Conservation (phyloP, 257 asterid genomes). For the Euphrasia confusa region DNA sequence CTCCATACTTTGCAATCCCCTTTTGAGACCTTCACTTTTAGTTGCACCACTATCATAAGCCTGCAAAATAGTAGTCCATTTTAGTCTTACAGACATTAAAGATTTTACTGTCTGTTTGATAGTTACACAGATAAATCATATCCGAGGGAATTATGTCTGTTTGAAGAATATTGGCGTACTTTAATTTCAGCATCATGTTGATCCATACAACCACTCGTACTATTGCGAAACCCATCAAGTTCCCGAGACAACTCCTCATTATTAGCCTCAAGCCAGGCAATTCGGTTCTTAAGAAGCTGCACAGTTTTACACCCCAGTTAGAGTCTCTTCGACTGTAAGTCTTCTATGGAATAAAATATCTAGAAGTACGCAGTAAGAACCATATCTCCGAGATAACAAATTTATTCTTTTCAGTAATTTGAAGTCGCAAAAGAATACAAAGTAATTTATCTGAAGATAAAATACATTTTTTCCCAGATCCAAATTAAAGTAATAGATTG, state of each 20-base stretch:
- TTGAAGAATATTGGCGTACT: slow-evolving; percentile 36
- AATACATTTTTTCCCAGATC: not conserved
- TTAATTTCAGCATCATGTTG: slow-evolving; percentile 51
- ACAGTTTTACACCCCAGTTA: slow-evolving; percentile 24
- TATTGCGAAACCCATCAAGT: slow-evolving; percentile 65
- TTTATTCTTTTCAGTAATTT: too few species aligned
- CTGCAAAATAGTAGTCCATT: slow-evolving; percentile 37
- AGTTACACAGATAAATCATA: not conserved
- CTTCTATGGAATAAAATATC: too few species aligned
- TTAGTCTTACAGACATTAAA: not conserved
- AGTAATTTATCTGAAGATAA: too few species aligned
- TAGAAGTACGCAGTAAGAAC: too few species aligned
- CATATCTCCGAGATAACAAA: too few species aligned
- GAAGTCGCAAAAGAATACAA: too few species aligned
- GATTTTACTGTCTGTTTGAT: not conserved
- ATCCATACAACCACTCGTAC: slow-evolving; percentile 44
- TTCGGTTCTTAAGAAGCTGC: slow-evolving; percentile 82
- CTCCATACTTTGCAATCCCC: slow-evolving; percentile 91
- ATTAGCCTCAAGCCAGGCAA: slow-evolving; percentile 86
- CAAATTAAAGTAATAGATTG: not conserved
- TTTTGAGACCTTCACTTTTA: slow-evolving; percentile 78
- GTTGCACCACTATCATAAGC: slow-evolving; percentile 40
- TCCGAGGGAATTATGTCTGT: not conserved
- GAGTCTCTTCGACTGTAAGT: not conserved
- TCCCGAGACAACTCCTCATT: slow-evolving; percentile 87